Evolutionary conservation across 768 basidiomycete genomes (phyloP), one percentile per base, ranked within the genome.

Genomic region (Tylopilus felleus): DNA sequence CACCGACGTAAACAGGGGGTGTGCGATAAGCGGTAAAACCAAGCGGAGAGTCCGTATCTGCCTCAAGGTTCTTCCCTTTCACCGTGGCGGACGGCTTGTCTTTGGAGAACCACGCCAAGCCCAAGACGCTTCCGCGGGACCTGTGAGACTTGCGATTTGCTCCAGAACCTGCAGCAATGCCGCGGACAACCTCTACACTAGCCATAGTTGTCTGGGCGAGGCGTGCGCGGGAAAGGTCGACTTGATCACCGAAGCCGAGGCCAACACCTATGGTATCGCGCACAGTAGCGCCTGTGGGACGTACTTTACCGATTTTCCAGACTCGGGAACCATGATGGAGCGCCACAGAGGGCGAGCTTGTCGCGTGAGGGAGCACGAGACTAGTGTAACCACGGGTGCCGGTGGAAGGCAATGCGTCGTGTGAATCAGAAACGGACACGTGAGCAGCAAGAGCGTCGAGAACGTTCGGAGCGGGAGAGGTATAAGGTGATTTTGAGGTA

Each of bases 121-220:
- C 60, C 16, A 70, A 71, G 36, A 68, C 55, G 21, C 57, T 58
- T 55, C 57, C 55, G 22, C 65, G 60, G 35, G 62, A 56, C 36
- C 45, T 70, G 28, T 51, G 53, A 1, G 59, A 52, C 53, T 54
- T 64, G 25, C 56, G 60, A 45, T 39, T 25, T n/a, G 51, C 13
- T 22, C 51, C 51, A 4, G 68, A 53, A 6, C 56, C 58, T 62
- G 60, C 51, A 62, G 77, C 52, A 62, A 75, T 53, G 53, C 88
- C 88, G 35, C 77, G 76, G 17, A 88, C 82, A 29, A 91, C 81
- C 63, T 91, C 88, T 39, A 96, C 83, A 47, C 84, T 91, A 16
- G 88, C 87, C 93, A 97, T 95, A 5, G 88, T 92, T 7, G 85
- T 86, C 66, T 91, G 88, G 8, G 92, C 93, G 12, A 91, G 73